phyloP scores from a whole-genome alignment of 345 rosid species.

The Bruguiera sexangula region DNA sequence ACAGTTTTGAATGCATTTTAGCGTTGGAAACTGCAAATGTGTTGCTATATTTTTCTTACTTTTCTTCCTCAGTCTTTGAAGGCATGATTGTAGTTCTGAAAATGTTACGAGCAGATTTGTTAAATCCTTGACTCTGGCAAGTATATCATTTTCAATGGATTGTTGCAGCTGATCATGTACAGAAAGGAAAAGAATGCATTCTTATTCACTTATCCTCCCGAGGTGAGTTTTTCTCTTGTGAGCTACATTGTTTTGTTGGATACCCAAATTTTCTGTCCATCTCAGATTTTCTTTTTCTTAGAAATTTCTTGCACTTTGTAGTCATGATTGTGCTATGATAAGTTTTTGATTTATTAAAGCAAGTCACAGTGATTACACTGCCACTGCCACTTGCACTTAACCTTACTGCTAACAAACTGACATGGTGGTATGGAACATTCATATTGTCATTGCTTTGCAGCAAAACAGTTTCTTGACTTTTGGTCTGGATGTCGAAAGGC shows the following conservation, averaged over 20 bases:
- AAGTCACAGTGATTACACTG: too few species aligned
- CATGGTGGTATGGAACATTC: too few species aligned
- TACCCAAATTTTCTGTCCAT: too few species aligned
- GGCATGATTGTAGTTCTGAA: neutral
- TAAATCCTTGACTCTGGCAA: conserved; percentile 73
- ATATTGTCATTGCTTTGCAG: too few species aligned
- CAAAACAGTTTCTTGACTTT: neutral
- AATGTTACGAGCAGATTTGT: conserved; percentile 5
- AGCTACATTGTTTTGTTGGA: neutral
- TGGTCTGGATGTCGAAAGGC: neutral
- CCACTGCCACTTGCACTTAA: too few species aligned
- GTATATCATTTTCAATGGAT: conserved; percentile 76
- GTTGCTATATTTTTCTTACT: neutral
- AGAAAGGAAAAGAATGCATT: conserved; percentile 92
- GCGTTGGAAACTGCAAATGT: too few species aligned
- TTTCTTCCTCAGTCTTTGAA: conserved; percentile 1
- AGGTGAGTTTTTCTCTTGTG: conserved; percentile 39
- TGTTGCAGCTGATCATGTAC: conserved; percentile 82
- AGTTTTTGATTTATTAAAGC: too few species aligned
- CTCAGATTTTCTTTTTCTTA: too few species aligned
- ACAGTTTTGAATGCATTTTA: too few species aligned
- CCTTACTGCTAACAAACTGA: too few species aligned
- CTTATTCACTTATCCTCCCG: conserved; percentile 88
- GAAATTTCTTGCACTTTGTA: too few species aligned
- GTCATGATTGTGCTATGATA: too few species aligned